Base-by-base conservation (phyloP, 2,329 filamentous ascomycete species). In the Tympanopsis confertula region DNA sequence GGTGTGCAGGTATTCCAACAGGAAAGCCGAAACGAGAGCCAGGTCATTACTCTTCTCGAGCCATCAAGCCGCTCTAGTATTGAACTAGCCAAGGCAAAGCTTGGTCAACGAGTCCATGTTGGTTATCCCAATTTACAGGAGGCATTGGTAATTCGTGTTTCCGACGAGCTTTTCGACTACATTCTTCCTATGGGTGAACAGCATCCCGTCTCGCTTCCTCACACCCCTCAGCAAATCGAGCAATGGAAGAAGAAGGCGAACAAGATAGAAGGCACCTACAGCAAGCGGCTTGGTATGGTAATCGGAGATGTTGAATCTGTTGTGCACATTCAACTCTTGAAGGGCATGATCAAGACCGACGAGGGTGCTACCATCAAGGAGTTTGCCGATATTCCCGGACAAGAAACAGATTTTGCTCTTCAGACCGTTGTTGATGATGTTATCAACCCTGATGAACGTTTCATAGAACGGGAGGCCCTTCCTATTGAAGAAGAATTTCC, bases 121-220 rank as follows among this genome's bases (percentile, higher is more conserved):
- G 88, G 89, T 26, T 98, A 94, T 52, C 91, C 91, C 1, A 98
- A 95, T 63, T 63, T 98, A 45, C 85, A 94, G 49, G 93, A 98
- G 61, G 91, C 86, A 38, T 89, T 89, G 61, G 79, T 98, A 20
- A 71, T 86, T 37, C 81, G 79, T 39, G 85, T 96, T 2, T 89
- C 87, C 1, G 91, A 98, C 54, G 89, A 96, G 56, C 68, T 96
- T 19, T 96, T 96, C 54, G 82, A 84, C 49, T 98, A 95, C 52
- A 68, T 78, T 14, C 65, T 91, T 24, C 71, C 81, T 1, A 68
- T 78, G 22, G 75, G 76, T 41, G 68, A 67, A 29, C 57, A 56
- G 28, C 30, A 33, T 18, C 66, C 88, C 22, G 59, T 82, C 15
- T 68, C 78, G 35, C 74, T 68, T 26, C 79, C 86, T 15, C 87